Conservation (phyloP, 805 yeast species). For the Candida parachauliodes region DNA sequence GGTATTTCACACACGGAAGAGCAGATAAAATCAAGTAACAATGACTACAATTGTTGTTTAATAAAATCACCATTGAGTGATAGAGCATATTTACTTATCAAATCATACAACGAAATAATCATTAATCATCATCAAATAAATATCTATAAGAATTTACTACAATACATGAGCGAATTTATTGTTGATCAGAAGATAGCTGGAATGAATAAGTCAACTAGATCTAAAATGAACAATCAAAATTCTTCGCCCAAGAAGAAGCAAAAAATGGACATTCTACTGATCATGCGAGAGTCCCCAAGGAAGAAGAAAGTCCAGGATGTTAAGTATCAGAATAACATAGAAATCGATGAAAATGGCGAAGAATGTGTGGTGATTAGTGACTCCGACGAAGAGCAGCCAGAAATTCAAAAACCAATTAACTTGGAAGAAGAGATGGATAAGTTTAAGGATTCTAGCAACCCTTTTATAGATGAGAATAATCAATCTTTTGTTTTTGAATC, state of each 20-base stretch:
- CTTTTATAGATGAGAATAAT: neutral
- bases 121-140: neutral
- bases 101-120: conserved; percentile 1
- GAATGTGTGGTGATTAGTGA: conserved; percentile 5
- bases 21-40: conserved; percentile 16
- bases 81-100: conserved; percentile 10
- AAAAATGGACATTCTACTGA: conserved; percentile 1
- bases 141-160: conserved; percentile 1
- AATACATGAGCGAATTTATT: conserved; percentile 3
- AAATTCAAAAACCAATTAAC: neutral
- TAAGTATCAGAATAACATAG: conserved; percentile 2
- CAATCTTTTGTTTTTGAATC: neutral
- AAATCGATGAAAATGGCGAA: conserved; percentile 1
- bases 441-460: conserved; percentile 9
- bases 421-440: conserved; percentile 19
- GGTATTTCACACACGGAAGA: conserved; percentile 19
- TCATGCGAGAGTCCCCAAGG: conserved; percentile 7
- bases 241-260: conserved; percentile 1
- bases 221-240: too few species aligned
- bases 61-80: conserved; percentile 19
- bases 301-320: neutral
- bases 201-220: neutral
- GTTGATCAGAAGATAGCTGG: conserved; percentile 1
- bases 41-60: conserved; percentile 17
- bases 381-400: neutral